Base-by-base conservation (phyloP, 2,329 filamentous ascomycete species). In the Rhexocercosporidium sp. region DNA sequence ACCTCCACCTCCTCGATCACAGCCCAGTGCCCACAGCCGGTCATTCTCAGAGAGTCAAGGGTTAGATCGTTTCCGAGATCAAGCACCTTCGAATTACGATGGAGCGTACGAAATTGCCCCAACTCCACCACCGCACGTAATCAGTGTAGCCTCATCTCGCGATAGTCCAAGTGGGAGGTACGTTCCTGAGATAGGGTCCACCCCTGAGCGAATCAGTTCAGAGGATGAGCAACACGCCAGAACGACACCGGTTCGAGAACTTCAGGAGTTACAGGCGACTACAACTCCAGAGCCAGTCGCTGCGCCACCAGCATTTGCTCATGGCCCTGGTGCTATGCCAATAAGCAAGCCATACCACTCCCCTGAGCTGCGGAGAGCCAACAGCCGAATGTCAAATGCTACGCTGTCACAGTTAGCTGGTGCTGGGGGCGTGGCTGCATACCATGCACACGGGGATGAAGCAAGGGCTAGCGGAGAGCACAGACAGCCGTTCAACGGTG, bases 371-470 rank as follows among this genome's bases (percentile, higher is more conserved):
- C 90, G 92, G 69, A 89, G 89, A 70, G 93, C 92, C 61, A 96
- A 93, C 73, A 94, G 91, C 72, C 90, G 93, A 25, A 89, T 98
- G 77, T 97, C 96, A 29, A 87, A 85, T 72, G 89, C 89, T 0
- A 98, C 95, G 0, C 83, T 97, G 54, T 86, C 90, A 53, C 93
- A 97, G 76, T 84, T 98, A 77, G 88, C 88, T 37, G 91, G 90
- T 71, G 91, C 91, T 54, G 88, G 87, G 63, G 86, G 85, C 25
- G 78, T 87, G 59, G 59, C 66, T 61, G 70, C 70, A 41, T 66
- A 69, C 79, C 80, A 84, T 77, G 82, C 81, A 78, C 80, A 78
- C 76, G 67, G 57, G 51, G 66, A 70, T 41, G 65, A 59, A 20
- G 54, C 57, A n/a, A 69, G 65, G 37, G 66, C 56, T 44, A 70